These are phyloP conservation scores for Entomortierella parvispora DNA, from an alignment of 192 early-diverging fungal species.

Conservation along the genomic window DNA sequence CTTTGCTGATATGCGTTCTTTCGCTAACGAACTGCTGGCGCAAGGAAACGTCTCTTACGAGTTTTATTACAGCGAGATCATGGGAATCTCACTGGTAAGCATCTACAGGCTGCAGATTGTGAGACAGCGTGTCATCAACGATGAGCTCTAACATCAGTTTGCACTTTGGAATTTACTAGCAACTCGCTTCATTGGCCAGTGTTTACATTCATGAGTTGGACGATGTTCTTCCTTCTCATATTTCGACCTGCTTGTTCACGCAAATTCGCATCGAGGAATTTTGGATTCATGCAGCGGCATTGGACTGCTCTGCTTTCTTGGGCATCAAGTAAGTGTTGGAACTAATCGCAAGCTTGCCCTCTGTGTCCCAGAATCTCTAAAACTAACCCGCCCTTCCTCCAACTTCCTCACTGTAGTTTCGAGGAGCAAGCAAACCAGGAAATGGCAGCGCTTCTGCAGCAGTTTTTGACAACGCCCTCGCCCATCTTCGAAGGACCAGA, in stretches of 20 bases:
- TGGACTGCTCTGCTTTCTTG: slow-evolving; percentile 42
- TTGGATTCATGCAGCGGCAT: slow-evolving; percentile 51
- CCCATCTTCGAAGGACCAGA: slow-evolving; percentile 61
- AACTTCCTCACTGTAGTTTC: slow-evolving; percentile 26
- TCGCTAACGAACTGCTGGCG: slow-evolving; percentile 53
- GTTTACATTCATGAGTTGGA: slow-evolving; percentile 64
- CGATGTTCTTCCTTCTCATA: slow-evolving; percentile 57
- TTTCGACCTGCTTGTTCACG: slow-evolving; percentile 58
- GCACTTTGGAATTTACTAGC: slow-evolving; percentile 22
- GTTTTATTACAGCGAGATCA: slow-evolving; percentile 65
- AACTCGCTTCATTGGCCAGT: slow-evolving; percentile 60
- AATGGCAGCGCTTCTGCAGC: slow-evolving; percentile 58
- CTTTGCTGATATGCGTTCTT: slow-evolving; percentile 61
- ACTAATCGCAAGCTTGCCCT: too few species aligned
- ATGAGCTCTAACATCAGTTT: background rate
- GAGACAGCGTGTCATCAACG: background rate
- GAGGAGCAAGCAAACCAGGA: slow-evolving; percentile 27
- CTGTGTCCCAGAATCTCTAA: too few species aligned
- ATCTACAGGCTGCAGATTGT: background rate
- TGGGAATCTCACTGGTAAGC: slow-evolving; percentile 65
- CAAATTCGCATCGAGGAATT: slow-evolving; percentile 51
- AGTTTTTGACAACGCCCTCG: slow-evolving; percentile 64
- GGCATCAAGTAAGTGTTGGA: slow-evolving; percentile 56
- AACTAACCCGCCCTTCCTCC: background rate
- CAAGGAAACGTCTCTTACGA: slow-evolving; percentile 60